phyloP scores from a whole-genome alignment of 2,329 filamentous ascomycete species.

The Bipolaris oryzae region DNA sequence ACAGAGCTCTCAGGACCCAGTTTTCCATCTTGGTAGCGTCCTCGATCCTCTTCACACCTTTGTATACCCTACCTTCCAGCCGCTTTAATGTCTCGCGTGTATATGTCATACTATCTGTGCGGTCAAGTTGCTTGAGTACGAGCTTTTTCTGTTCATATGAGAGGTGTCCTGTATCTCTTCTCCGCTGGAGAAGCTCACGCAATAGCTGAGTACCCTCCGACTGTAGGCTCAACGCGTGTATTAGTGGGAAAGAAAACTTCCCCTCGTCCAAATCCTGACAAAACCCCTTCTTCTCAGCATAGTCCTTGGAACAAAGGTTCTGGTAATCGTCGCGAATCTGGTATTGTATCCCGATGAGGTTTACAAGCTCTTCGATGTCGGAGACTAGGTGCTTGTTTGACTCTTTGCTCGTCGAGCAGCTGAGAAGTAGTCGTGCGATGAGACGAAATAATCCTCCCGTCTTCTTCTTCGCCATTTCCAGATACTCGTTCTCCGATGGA shows the following conservation, averaged over 20 bases:
- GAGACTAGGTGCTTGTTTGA: background rate
- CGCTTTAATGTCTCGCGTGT: background rate
- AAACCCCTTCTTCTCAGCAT: constrained; percentile 84
- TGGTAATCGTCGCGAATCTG: constrained; percentile 90
- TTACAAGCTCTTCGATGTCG: background rate
- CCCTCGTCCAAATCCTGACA: constrained; percentile 93
- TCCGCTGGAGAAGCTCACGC: background rate
- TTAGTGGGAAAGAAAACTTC: constrained; percentile 69
- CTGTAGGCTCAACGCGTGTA: background rate
- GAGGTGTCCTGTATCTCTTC: background rate
- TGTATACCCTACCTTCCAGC: background rate
- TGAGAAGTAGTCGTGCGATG: background rate
- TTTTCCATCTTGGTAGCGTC: background rate
- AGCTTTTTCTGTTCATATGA: constrained; percentile 2
- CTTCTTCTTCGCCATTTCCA: constrained; percentile 1
- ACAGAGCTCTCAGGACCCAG: constrained; percentile 3
- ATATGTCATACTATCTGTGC: background rate
- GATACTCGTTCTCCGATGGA: background rate
- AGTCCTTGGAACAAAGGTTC: constrained; percentile 67
- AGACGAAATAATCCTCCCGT: background rate
- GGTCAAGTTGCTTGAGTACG: background rate
- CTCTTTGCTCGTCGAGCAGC: background rate
- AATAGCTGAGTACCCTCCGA: background rate
- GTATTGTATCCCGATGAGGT: constrained; percentile 53
- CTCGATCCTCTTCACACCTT: background rate